These are phyloP conservation scores for Solanum aculeatissimum DNA, from an alignment of 305 asterid genomes.

Conservation along the genomic window DNA sequence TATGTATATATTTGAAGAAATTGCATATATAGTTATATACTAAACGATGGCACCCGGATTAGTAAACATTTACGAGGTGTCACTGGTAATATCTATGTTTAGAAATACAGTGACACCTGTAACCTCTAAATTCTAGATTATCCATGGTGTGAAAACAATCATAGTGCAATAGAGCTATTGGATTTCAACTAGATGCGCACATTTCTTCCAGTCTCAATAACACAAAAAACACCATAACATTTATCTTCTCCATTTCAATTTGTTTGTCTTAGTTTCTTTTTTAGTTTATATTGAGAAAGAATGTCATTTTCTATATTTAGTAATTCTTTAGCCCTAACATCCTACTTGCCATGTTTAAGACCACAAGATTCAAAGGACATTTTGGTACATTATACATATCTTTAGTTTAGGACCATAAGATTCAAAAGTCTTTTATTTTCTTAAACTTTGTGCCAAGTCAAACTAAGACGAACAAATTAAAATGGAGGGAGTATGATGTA, in stretches of 20 bases:
- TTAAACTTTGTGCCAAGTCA: neutral
- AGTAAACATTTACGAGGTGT: neutral
- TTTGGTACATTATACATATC: neutral
- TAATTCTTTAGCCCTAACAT: neutral
- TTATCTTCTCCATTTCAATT: neutral
- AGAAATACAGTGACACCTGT: neutral
- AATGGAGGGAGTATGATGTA: neutral
- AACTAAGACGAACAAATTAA: neutral
- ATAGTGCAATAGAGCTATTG: neutral
- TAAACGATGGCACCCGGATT: neutral
- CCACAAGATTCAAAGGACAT: neutral
- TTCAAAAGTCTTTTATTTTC: neutral
- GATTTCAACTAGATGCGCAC: neutral
- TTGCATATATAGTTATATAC: neutral
- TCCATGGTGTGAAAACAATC: neutral
- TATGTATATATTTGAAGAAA: neutral
- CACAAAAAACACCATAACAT: neutral
- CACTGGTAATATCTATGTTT: neutral
- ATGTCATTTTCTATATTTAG: neutral
- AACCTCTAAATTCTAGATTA: neutral
- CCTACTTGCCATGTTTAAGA: neutral
- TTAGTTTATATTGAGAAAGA: neutral
- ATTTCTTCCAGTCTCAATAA: neutral
- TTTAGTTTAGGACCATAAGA: neutral
- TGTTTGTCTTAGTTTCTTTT: neutral